Evolutionary conservation across 352 stramenopile species (phyloP), one percentile per base, ranked within the genome.

Genomic region (Phytophthora pinifolia): DNA sequence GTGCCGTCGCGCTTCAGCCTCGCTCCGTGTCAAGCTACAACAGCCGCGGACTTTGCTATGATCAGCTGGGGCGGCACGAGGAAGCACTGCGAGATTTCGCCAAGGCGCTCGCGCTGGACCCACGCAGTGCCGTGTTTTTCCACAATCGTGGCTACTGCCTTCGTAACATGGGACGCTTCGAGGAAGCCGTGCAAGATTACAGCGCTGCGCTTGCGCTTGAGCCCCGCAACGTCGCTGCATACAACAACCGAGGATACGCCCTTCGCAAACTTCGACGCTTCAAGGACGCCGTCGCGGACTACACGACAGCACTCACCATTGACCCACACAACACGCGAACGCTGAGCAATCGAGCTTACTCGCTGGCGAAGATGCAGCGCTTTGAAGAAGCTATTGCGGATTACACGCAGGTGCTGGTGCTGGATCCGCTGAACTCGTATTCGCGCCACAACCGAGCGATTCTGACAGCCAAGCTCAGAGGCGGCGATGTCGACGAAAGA

Each of bases 61-160:
- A 91, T 42, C 83, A 92, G 44, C 69, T 86, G 27, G 76, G 74
- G 12, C 54, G 65, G 5, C 70, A 89, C 38, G 51, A 72, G 29
- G 79, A 91, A 46, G 85, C 82, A 13, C 65, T 95, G 6, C 59
- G 70, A n/a, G 87, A 94, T 58, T 94, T 94, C 45, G 74, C 72
- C 7, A 65, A 62, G 12, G 80, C 82, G 7, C 55, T 92, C 46
- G 49, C 68, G 9, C 63, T 93, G 47, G 85, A 95, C 54, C 76
- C 83, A 8, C 42, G 49, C 37, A 96, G 86, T 59, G 65, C 81
- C 33, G 78, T 92, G 25, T 92, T 91, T 53, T 87, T 81, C 51
- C 80, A 95, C 65, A 96, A 96, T 59, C 80, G 87, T 9, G 87
- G 85, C 32, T 93, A 91, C 51, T 94, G 81, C 58, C 83, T 89